A percentile compares a stretch with the other conserved stretches of the same genome.
phyloP scores from a whole-genome alignment of 306 rosid species.

The Vachellia pachyceras region DNA sequence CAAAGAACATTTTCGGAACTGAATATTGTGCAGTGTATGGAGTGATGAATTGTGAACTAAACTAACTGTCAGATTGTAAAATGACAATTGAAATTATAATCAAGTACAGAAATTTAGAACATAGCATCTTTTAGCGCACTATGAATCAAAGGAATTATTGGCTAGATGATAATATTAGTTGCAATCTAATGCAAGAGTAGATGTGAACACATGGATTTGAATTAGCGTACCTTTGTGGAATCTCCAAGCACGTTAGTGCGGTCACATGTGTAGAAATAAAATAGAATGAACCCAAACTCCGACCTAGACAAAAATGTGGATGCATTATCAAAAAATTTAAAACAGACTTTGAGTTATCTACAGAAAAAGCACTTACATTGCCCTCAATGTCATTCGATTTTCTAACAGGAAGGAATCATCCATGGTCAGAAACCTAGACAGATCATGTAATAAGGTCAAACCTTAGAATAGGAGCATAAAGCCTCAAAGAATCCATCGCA shows the following conservation, averaged over 20 bases:
- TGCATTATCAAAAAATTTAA: constrained; percentile 30
- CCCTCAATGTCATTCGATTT: constrained; percentile 83
- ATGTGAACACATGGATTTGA: constrained; percentile 28
- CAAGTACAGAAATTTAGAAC: constrained; percentile 13
- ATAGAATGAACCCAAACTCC: constrained; percentile 83
- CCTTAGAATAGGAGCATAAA: constrained; percentile 22
- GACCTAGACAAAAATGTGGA: constrained; percentile 55
- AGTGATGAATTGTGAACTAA: constrained; percentile 21
- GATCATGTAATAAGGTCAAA: constrained; percentile 41
- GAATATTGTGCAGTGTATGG: not conserved
- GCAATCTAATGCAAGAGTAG: constrained; percentile 18
- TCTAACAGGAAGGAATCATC: constrained; percentile 91
- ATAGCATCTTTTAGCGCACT: constrained; percentile 18
- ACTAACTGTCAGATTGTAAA: constrained; percentile 15
- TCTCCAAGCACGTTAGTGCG: constrained; percentile 83
- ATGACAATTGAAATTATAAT: constrained; percentile 23
- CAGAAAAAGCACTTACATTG: constrained; percentile 70
- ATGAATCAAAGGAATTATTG: constrained; percentile 17
- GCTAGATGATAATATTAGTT: constrained; percentile 11
- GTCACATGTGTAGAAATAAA: constrained; percentile 89
- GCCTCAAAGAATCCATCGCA: constrained; percentile 31
- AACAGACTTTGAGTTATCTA: constrained; percentile 29
- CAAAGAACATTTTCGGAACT: constrained; percentile 18
- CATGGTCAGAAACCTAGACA: constrained; percentile 86
- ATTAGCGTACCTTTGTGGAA: constrained; percentile 71